Evolutionary conservation across 768 basidiomycete genomes (phyloP), one percentile per base, ranked within the genome.

Genomic region (Psilocybe tampanensis): DNA sequence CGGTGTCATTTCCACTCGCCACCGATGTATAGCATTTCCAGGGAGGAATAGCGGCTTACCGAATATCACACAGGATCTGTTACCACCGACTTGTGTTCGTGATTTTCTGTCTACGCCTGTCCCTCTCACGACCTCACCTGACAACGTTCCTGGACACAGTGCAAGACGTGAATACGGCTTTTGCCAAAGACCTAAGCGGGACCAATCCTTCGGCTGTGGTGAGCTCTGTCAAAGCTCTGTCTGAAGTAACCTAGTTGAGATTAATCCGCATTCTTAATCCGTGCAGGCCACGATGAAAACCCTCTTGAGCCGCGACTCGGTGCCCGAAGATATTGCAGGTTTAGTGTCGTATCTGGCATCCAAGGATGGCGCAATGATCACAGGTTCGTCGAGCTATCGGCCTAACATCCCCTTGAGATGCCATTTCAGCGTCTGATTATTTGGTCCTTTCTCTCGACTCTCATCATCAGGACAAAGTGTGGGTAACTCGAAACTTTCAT

Each of bases 271-370:
- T 8, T 33, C 8, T 48, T 32, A 17, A 9, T 47, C 29, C 9
- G 29, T n/a, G n/a, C 12, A 48, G 47, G 7, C 26, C 12, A 48
- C 47, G 18, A 29, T 48, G 47, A 33, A 22, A 41, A 8, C 24
- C 18, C 36, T 48, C 2, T 11, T 56, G 24, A 41, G 41, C 21
- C 47, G 47, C 22, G 47, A 56, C 33, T 43, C 64, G 11, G 57
- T 60, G 1, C 64, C 75, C 0, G 71, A 74, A 15, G 70, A 77
- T 11, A 54, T 78, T 8, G 75, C 77, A 8, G 66, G 65, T 15
- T 32, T 76, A 8, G 76, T 77, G 0, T 72, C 74, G 2, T 76
- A 66, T 49, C 64, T 77, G 2, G 67, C 64, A 4, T 76, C 75
- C 9, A 69, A 74, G 56, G 70, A 76, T 18, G 70, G 75, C 6